Base-by-base conservation (phyloP, 306 rosid genomes). In the Dryas drummondii region DNA sequence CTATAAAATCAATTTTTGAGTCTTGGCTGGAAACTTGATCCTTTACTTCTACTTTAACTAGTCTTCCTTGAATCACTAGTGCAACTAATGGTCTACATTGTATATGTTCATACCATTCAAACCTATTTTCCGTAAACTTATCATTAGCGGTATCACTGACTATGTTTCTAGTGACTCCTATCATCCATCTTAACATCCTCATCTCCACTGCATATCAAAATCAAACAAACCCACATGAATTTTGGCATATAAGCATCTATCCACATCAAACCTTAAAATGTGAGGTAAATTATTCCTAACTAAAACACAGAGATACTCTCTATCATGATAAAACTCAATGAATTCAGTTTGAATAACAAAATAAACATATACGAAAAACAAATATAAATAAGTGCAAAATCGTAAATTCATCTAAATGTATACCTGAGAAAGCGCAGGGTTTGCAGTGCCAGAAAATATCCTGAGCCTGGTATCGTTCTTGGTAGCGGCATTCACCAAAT, bases 401-500 rank as follows among this genome's bases (percentile, higher is more conserved):
- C 22, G n/a, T 42, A 9, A 53, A 52, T 45, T 19, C 2, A 26
- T 5, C 9, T 6, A 53, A 17, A 32, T 32, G 4, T 6, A 41
- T 4, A 86, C 92, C 87, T 88, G 98, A 74, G 98, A 85, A 10
- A 93, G 96, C 0, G 91, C 82, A 0, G 91, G 91, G 80, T 93
- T 93, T 0, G 98, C 96, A 12, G 98, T 89, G 40, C 98, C 98
- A 12, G 98, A 91, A 70, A 93, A 93, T 32, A 93, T 84, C 15
- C 93, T 79, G 46, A 93, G 98, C 52, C 97, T 84, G 16, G 91
- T 88, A 47, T 85, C 91, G 50, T 80, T 79, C 70, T 83, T 73
- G 83, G 46, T 61, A 41, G 77, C 78, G 44, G 81, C 58, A 74
- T 79, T 88, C 57, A 86, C 80, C 64, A 83, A 60, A 37, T 70